Percentiles rank a stretch among this genome's conserved stretches.
Conservation (phyloP, 805 yeast genomes). For the Huiozyma sinensis region DNA sequence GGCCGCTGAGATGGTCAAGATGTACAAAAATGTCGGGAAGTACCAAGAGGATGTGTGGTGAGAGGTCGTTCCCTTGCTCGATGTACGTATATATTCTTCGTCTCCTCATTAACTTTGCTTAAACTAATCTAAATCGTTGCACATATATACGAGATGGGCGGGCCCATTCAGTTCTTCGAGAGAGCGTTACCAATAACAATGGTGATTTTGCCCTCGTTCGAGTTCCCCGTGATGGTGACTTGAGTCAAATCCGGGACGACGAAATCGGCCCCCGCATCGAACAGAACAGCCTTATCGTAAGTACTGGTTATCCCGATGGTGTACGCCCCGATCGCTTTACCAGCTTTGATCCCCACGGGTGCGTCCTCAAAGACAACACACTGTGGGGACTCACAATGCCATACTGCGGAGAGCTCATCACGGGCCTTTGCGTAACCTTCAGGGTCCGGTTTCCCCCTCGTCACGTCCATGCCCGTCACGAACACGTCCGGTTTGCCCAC, state of each 20-base stretch:
- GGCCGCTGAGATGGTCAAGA: constrained; percentile 70
- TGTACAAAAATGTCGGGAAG: constrained; percentile 71
- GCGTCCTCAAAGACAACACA: constrained; percentile 75
- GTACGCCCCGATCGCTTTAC: constrained; percentile 64
- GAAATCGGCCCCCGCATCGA: constrained; percentile 66
- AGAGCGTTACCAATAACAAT: constrained; percentile 6
- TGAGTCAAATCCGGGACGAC: constrained; percentile 55
- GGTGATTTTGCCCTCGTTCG: constrained; percentile 3
- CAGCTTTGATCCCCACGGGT: constrained; percentile 72
- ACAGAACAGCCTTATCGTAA: constrained; percentile 49
- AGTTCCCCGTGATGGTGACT: constrained; percentile 10
- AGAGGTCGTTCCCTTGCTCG: constrained; percentile 3
- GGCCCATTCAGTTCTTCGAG: too few relatives aligned
- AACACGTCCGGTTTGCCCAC: constrained; percentile 57
- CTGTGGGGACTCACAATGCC: constrained; percentile 11
- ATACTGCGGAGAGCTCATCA: constrained; percentile 39
- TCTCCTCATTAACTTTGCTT: too few relatives aligned
- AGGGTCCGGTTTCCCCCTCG: constrained; percentile 72
- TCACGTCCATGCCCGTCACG: constrained; percentile 66
- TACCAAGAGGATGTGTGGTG: constrained; percentile 98
- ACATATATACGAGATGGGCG: not conserved
- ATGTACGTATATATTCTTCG: too few relatives aligned
- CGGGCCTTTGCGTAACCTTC: constrained; percentile 55
- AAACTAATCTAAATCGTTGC: not conserved
- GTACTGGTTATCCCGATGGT: constrained; percentile 71